phyloP scores from a whole-genome alignment of 108 stramenopile genomes.

The Fragilariopsis cylindrus region DNA sequence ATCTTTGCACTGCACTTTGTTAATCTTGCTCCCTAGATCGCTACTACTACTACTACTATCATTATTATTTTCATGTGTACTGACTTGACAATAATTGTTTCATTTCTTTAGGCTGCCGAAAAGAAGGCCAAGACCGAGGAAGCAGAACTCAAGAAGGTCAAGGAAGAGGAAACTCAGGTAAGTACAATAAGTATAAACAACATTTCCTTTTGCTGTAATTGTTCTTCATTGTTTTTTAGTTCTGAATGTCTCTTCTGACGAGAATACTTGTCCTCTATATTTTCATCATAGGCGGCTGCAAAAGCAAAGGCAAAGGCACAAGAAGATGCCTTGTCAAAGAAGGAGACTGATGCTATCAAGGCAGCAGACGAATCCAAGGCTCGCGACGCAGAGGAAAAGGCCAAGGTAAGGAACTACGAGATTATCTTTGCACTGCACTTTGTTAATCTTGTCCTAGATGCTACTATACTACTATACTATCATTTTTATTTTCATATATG shows the following conservation, averaged over 20 bases:
- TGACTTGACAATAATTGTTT: background rate
- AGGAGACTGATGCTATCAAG: conserved; percentile 36
- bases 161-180: conserved; percentile 36
- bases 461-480: too few species aligned
- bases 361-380: conserved; percentile 36
- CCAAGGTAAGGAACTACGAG: conserved; percentile 30
- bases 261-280: too few species aligned
- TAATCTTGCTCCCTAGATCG: too few species aligned
- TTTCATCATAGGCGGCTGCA: background rate
- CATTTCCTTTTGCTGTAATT: too few species aligned
- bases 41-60: too few species aligned
- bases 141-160: conserved; percentile 31
- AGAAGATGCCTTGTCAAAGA: background rate
- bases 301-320: conserved; percentile 27
- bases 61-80: too few species aligned
- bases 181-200: background rate
- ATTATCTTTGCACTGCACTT: too few species aligned
- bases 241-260: too few species aligned
- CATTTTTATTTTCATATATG: too few species aligned
- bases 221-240: too few species aligned
- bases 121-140: conserved; percentile 35
- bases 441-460: too few species aligned
- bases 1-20: too few species aligned
- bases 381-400: conserved; percentile 22
- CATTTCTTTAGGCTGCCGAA: conserved; percentile 30